A percentile compares a stretch with the other conserved stretches of the same genome.
Evolutionary conservation across 768 basidiomycete species (phyloP).

Genomic region (Favolaschia claudopus): DNA sequence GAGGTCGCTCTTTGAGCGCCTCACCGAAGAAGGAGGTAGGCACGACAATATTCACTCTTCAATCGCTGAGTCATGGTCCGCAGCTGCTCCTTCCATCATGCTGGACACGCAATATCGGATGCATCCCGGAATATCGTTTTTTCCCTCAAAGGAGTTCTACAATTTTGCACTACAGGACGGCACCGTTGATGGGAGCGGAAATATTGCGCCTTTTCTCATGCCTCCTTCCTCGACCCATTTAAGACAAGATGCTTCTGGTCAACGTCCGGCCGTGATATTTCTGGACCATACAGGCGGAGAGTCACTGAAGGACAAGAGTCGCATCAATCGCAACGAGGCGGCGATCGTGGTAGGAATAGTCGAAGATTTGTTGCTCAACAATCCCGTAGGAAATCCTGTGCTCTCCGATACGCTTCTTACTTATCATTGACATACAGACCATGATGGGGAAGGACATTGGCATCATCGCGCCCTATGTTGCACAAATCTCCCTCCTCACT

Average conservation of each 20-base stretch:
- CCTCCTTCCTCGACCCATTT: conserved; percentile 72
- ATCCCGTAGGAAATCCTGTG: conserved; percentile 79
- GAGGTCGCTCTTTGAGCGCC: conserved; percentile 86
- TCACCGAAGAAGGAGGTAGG: conserved; percentile 84
- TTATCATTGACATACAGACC: conserved; percentile 43
- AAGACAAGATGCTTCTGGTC: conserved; percentile 44
- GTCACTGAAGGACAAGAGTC: conserved; percentile 70
- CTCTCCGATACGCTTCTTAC: conserved; percentile 21
- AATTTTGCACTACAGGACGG: conserved; percentile 73
- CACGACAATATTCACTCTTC: conserved; percentile 21
- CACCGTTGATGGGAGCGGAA: conserved; percentile 64
- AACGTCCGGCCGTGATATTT: conserved; percentile 75
- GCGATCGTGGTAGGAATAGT: conserved; percentile 80
- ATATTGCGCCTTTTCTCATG: conserved; percentile 55
- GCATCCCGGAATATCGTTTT: conserved; percentile 89
- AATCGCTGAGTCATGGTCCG: conserved; percentile 16
- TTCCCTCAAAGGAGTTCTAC: conserved; percentile 90
- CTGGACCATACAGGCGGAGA: conserved; percentile 82
- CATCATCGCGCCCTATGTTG: conserved; percentile 90
- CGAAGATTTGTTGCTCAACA: conserved; percentile 80
- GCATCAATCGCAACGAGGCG: conserved; percentile 81
- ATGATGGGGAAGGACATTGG: conserved; percentile 83
- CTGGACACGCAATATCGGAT: conserved; percentile 96
- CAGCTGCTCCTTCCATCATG: conserved; percentile 90
- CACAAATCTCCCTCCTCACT: conserved; percentile 82